Conservation (phyloP, 2,329 filamentous ascomycete genomes). For the Corniculantispora saksenae region DNA sequence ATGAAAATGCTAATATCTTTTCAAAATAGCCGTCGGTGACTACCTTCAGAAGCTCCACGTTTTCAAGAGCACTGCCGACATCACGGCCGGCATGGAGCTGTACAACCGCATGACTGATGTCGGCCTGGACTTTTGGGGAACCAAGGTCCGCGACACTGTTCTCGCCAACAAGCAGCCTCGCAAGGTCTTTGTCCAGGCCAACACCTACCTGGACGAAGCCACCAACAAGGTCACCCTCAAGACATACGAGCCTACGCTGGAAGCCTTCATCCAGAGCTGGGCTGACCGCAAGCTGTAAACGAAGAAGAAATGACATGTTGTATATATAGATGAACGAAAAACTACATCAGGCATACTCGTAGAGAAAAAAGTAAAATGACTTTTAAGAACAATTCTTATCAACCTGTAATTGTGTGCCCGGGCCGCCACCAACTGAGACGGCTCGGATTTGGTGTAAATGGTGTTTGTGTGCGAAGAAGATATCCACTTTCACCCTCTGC, state of each 20-base stretch:
- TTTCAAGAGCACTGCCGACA: slow-evolving; percentile 88
- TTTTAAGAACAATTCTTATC: neutral
- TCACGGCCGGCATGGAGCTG: slow-evolving; percentile 73
- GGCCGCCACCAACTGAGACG: neutral
- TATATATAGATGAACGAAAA: slow-evolving; percentile 3
- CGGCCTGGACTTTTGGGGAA: slow-evolving; percentile 79
- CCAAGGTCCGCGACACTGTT: slow-evolving; percentile 74
- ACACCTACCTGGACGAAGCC: slow-evolving; percentile 71
- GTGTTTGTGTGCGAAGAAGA: slow-evolving; percentile 4
- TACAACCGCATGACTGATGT: slow-evolving; percentile 85
- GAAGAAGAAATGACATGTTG: neutral
- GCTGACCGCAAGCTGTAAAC: slow-evolving; percentile 58
- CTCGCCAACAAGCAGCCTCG: slow-evolving; percentile 77
- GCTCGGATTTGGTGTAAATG: neutral
- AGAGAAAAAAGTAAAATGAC: neutral
- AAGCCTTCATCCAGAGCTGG: slow-evolving; percentile 84
- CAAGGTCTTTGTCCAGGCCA: slow-evolving; percentile 93
- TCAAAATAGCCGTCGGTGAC: slow-evolving; percentile 69
- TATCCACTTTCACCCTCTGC: slow-evolving; percentile 11
- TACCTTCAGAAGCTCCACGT: slow-evolving; percentile 91
- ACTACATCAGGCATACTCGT: neutral
- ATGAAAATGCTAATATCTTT: slow-evolving; percentile 26
- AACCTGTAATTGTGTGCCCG: neutral
- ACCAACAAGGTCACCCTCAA: slow-evolving; percentile 73
- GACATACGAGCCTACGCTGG: slow-evolving; percentile 80